Evolutionary conservation across 345 rosid species (phyloP), one percentile per base, ranked within the genome.

Genomic region (Syzygium aromaticum): DNA sequence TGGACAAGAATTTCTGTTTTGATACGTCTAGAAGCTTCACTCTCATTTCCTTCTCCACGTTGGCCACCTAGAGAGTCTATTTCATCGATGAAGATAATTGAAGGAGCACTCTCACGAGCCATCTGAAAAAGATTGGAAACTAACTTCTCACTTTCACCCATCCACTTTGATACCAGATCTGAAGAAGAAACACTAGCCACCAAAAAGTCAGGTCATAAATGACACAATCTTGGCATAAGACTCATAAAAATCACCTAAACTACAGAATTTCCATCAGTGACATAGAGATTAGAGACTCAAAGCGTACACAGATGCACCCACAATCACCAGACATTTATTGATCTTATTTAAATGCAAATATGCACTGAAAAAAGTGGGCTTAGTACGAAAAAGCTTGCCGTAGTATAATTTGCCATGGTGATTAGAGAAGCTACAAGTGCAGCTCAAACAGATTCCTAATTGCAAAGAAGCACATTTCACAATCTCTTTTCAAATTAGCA

Each of bases 1-100:
- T 97, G 99, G 87, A 97, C 99, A 84, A 97, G 98, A 90, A 97
- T 98, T 91, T 97, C 99, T 54, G 99, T 97, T 92, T 97, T 97
- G 61, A 97, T 96, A 83, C 99, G 97, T 88, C 99, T 92, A 84
- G 99, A 97, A 77, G 99, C 99, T 93, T 97, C 99, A 88, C 95
- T 97, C 89, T 97, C 99, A 80, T 96, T 96, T 85, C 99, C 98
- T 92, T 97, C 99, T 84, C 99, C 98, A 63, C 98, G 96, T 84
- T 93, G 94, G 84, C 99, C 99, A 83, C 99, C 92, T 84, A 97
- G 89, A 73, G 98, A 96, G 91, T 97, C 99, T 88, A 97, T 96
- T 94, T 97, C 99, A 92, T 97, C 99, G 83, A 97, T 86, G 91
- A 97, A 97, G 63, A 97, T 97, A 88, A 97, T 95, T 19, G 99